Evolutionary conservation across 495 filamentous ascomycete genomes (phyloP), one percentile per base, ranked within the genome.

Genomic region (Trichoderma virens): DNA sequence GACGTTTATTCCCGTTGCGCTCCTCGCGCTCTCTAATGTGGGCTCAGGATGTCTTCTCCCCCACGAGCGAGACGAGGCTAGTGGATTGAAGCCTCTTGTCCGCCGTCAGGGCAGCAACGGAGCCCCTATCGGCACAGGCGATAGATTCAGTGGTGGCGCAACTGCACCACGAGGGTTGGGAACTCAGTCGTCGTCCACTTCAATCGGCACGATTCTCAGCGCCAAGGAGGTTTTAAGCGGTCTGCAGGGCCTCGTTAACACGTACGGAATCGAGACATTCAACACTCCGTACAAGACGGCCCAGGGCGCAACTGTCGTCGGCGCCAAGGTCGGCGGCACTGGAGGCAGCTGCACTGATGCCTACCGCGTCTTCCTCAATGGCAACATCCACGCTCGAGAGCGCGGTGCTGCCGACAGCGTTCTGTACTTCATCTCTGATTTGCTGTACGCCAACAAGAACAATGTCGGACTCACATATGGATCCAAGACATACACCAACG

Each of bases 381-480:
- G 43, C 43, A 47, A 47, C 41, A 70, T 76, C 30, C 75, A 77
- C 25, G 72, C 75, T 1, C 71, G 74, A n/a, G 75, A 77, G 63
- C 71, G 75, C 18, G 75, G 75, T 28, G 67, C 66, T 23, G 66
- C 72, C 9, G 75, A 77, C 62, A 68, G 69, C 47, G 67, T 77
- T 0, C 64, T 77, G 34, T 75, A 73, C 69, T 77, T 71, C 64
- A 67, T 75, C 47, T 66, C 67, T n/a, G 75, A 77, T 61, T 70
- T 77, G 32, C 65, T 77, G 14, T 69, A 69, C 25, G 77, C 77
- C 59, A 70, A 75, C 67, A 70, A 71, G 66, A 65, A 68, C 62
- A 65, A 69, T 20, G 62, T 27, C 34, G 77, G 77, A 35, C 69
- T 80, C 3, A 73, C 67, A 0, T 80, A 78, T 67, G 78, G 77